Evolutionary conservation across 352 stramenopile genomes (phyloP).

Genomic region (Globisporangium paroecandrum): DNA sequence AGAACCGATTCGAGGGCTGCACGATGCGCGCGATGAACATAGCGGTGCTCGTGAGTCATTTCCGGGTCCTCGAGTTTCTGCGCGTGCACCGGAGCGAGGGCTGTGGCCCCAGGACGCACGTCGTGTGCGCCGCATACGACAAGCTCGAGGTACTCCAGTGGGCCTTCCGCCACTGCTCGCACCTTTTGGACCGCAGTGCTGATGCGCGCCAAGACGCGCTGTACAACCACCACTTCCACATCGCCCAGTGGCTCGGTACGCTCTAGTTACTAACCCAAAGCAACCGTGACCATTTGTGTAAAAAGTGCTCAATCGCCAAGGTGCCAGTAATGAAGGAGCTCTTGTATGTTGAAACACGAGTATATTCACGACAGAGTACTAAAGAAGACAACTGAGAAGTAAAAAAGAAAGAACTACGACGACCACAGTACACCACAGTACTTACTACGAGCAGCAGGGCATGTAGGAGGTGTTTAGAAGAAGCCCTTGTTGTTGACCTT

Average conservation of each 20-base stretch:
- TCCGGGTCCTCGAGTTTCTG: conserved; percentile 14
- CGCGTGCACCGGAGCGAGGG: conserved; percentile 15
- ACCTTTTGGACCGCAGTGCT: background rate
- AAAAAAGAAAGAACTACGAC: background rate
- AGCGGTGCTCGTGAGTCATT: conserved; percentile 5
- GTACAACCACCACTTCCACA: conserved; percentile 7
- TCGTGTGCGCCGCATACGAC: conserved; percentile 2
- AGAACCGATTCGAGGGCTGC: conserved; percentile 10
- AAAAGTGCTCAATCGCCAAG: background rate
- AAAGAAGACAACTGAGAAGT: background rate
- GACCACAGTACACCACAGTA: background rate
- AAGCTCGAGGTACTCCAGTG: conserved; percentile 9
- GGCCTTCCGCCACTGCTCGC: background rate
- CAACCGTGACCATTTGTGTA: background rate
- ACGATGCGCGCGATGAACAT: conserved; percentile 8
- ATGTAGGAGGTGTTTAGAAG: conserved; percentile 16
- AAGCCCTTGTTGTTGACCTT: conserved; percentile 23
- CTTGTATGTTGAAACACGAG: background rate
- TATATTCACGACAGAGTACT: background rate
- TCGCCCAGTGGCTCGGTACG: background rate
- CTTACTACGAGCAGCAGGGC: background rate
- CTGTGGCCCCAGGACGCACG: background rate
- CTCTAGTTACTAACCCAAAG: background rate
- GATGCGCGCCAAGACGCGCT: background rate
- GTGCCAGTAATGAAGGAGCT: background rate